phyloP scores from a whole-genome alignment of 1,139 yeast genomes.

The Taiozyma sp. region DNA sequence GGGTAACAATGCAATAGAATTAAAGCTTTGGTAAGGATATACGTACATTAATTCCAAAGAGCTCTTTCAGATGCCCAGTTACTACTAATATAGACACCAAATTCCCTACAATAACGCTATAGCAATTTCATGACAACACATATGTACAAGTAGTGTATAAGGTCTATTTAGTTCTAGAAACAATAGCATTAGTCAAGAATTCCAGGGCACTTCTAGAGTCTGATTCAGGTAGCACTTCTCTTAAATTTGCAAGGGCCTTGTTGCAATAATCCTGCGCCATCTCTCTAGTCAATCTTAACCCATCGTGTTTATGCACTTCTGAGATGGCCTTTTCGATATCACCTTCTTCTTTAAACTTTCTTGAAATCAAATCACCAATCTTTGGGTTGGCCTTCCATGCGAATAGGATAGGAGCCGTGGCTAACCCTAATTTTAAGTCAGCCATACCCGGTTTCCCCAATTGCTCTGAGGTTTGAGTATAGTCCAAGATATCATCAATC shows the following conservation, averaged over 20 bases:
- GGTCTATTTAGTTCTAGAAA: constrained; percentile 64
- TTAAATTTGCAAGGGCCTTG: constrained; percentile 66
- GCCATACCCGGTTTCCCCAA: constrained; percentile 97
- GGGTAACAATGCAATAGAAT: no score
- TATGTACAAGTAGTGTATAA: not conserved
- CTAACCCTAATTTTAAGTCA: constrained; percentile 86
- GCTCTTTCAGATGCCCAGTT: no score
- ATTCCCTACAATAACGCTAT: no score
- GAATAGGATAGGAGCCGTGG: constrained; percentile 92
- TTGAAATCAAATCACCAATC: constrained; percentile 73
- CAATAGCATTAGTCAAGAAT: constrained; percentile 73
- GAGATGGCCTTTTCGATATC: constrained; percentile 77
- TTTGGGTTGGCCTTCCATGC: constrained; percentile 92
- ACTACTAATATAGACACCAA: no score
- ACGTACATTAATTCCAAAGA: no score
- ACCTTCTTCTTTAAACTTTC: constrained; percentile 77
- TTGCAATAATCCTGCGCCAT: constrained; percentile 77
- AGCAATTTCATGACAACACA: not conserved
- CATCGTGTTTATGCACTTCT: constrained; percentile 66
- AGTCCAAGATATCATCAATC: constrained; percentile 94
- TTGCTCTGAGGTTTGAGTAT: constrained; percentile 74
- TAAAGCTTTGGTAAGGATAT: no score
- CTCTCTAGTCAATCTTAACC: constrained; percentile 68
- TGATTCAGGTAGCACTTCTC: constrained; percentile 69
- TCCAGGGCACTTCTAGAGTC: constrained; percentile 88